Conservation (phyloP, 2,329 filamentous ascomycete genomes). For the Neofusicoccum sp. region DNA sequence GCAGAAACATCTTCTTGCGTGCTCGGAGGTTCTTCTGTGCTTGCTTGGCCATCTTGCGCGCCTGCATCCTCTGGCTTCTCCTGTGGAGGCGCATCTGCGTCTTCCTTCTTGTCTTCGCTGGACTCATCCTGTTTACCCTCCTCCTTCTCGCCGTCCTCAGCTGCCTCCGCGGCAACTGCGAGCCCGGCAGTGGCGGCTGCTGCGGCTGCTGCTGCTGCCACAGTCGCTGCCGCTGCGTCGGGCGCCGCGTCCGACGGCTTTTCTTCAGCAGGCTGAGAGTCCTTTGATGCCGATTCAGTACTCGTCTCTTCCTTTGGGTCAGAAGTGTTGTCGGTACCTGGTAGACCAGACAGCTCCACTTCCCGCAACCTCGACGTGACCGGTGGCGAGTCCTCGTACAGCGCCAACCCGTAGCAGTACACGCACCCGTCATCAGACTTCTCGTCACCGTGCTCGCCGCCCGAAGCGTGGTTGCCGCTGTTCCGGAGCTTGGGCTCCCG, state of each 20-base stretch:
- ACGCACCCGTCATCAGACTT: slow-evolving; percentile 49
- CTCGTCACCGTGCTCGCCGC: slow-evolving; percentile 42
- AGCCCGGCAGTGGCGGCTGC: neutral
- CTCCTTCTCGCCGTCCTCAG: neutral
- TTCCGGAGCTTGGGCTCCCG: slow-evolving; percentile 52
- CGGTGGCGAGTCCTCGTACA: slow-evolving; percentile 50
- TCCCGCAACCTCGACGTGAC: slow-evolving; percentile 14
- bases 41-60: slow-evolving; percentile 20
- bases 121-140: slow-evolving; percentile 25
- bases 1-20: neutral
- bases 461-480: slow-evolving; percentile 12
- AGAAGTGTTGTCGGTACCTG: slow-evolving; percentile 11
- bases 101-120: slow-evolving; percentile 9
- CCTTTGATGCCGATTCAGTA: slow-evolving; percentile 20
- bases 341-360: slow-evolving; percentile 4
- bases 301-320: slow-evolving; percentile 12
- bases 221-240: neutral
- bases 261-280: neutral
- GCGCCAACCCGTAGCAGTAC: slow-evolving; percentile 53
- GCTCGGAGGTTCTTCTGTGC: neutral
- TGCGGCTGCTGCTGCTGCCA: neutral
- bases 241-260: neutral
- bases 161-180: neutral
- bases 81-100: slow-evolving; percentile 20
- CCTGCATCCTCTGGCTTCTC: slow-evolving; percentile 26